A percentile compares a stretch with the other conserved stretches of the same genome.
Conservation (phyloP, 257 asterid genomes). For the Osmanthus fragrans region DNA sequence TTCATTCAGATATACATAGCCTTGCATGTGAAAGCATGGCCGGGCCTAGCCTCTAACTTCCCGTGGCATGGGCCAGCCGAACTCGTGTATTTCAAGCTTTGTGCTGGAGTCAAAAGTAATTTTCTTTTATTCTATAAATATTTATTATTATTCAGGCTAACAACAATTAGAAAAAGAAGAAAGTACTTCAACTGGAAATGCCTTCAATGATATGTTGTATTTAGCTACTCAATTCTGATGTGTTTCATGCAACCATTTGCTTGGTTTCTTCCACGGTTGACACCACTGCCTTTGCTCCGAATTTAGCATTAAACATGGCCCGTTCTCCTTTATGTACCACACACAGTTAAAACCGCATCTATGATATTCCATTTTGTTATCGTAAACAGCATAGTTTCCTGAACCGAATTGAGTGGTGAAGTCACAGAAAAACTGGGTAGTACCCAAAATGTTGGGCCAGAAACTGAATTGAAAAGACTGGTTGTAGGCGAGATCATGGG, state of each 20-base stretch:
- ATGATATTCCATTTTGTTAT: not conserved
- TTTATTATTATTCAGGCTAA: no score
- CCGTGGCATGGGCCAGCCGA: not conserved
- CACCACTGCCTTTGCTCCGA: not conserved
- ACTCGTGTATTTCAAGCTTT: not conserved
- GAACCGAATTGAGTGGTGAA: not conserved
- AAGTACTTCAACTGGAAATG: not conserved
- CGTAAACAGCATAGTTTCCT: not conserved
- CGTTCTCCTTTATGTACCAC: not conserved
- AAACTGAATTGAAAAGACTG: not conserved
- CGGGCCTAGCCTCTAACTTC: not conserved
- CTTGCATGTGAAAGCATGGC: not conserved
- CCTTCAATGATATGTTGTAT: not conserved
- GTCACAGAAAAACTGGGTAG: not conserved
- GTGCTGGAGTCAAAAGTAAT: not conserved
- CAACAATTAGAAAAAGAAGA: not conserved
- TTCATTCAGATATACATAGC: not conserved
- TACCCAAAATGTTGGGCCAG: not conserved
- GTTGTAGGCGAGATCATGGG: not conserved
- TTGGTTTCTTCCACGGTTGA: not conserved
- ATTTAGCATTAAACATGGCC: not conserved
- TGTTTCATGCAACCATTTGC: not conserved
- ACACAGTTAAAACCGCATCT: not conserved
- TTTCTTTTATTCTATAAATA: not conserved
- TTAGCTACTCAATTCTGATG: not conserved